phyloP scores from a whole-genome alignment of 23 red algal genomes.

The Gracilaria gracilis region DNA sequence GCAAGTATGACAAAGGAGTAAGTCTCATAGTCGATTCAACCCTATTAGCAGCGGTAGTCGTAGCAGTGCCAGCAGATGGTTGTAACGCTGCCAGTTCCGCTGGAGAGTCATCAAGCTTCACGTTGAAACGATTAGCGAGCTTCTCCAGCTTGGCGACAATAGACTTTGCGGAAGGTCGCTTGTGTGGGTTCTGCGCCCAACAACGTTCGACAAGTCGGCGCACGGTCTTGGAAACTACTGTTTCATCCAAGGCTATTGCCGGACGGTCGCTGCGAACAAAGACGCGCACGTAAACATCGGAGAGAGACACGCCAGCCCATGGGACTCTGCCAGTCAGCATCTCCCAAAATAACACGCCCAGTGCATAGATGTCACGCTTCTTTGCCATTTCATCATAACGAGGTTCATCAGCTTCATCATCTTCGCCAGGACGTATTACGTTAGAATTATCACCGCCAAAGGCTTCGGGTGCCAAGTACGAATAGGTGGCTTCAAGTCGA shows the following conservation, averaged over 20 bases:
- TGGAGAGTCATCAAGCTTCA: slow-evolving; percentile 2
- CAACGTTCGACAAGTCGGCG: slow-evolving; percentile 70
- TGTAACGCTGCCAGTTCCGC: neutral
- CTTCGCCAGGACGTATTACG: slow-evolving; percentile 48
- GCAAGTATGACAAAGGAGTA: slow-evolving; percentile 39
- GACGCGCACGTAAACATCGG: slow-evolving; percentile 74
- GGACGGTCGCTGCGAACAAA: slow-evolving; percentile 74
- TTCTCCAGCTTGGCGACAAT: slow-evolving; percentile 72
- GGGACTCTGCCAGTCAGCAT: slow-evolving; percentile 72
- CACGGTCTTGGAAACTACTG: slow-evolving; percentile 54
- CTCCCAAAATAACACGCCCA: slow-evolving; percentile 84
- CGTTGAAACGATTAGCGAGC: slow-evolving; percentile 24
- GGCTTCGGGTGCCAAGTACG: slow-evolving; percentile 94
- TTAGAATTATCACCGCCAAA: slow-evolving; percentile 87
- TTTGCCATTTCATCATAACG: slow-evolving; percentile 83
- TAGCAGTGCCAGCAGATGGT: neutral
- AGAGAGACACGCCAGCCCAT: slow-evolving; percentile 67
- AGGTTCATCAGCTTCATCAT: slow-evolving; percentile 51
- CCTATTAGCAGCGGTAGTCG: slow-evolving; percentile 1
- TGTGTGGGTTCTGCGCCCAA: slow-evolving; percentile 73
- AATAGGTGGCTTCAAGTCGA: slow-evolving; percentile 79
- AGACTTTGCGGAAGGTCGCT: slow-evolving; percentile 68
- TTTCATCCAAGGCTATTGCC: slow-evolving; percentile 59
- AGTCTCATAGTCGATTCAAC: neutral
- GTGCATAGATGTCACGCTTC: slow-evolving; percentile 77